A percentile compares a stretch with the other conserved stretches of the same genome.
Evolutionary conservation across 1,139 yeast species (phyloP).

Genomic region (Suhomyces taliae): DNA sequence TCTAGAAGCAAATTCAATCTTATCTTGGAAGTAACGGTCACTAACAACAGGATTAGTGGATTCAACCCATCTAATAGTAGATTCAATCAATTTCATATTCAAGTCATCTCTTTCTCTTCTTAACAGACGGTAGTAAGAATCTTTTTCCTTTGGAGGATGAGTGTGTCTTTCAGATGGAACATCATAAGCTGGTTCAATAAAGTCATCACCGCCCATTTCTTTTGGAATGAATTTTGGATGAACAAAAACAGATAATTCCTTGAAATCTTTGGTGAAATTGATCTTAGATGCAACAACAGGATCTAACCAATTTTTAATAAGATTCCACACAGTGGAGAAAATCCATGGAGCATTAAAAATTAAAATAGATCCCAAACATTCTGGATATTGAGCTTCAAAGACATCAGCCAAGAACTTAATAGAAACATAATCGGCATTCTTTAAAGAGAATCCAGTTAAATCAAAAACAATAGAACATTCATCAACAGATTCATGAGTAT

Average conservation of each 20-base stretch:
- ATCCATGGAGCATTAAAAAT: conserved; percentile 54
- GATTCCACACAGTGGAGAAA: conserved; percentile 48
- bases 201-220: conserved; percentile 42
- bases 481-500: conserved; percentile 37
- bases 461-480: conserved; percentile 44
- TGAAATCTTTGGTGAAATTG: conserved; percentile 41
- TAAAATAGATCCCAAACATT: conserved; percentile 40
- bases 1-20: conserved; percentile 29
- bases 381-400: conserved; percentile 53
- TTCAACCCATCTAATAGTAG: conserved; percentile 44
- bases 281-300: conserved; percentile 49
- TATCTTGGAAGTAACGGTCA: conserved; percentile 41
- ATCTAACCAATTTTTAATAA: conserved; percentile 47
- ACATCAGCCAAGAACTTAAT: conserved; percentile 46
- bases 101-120: conserved; percentile 35
- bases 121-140: conserved; percentile 29
- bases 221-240: conserved; percentile 38
- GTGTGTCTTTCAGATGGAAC: conserved; percentile 32
- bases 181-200: conserved; percentile 27
- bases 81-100: conserved; percentile 30
- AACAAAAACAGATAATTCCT: conserved; percentile 34
- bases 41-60: conserved; percentile 42
- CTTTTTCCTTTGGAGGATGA: conserved; percentile 30
- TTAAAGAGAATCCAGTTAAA: conserved; percentile 47
- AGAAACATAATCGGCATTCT: conserved; percentile 46